Percentiles rank a stretch among this genome's conserved stretches.
These are phyloP conservation scores for Arthrobotrys conoides DNA, from an alignment of 2,329 filamentous ascomycete species.

Conservation along the genomic window DNA sequence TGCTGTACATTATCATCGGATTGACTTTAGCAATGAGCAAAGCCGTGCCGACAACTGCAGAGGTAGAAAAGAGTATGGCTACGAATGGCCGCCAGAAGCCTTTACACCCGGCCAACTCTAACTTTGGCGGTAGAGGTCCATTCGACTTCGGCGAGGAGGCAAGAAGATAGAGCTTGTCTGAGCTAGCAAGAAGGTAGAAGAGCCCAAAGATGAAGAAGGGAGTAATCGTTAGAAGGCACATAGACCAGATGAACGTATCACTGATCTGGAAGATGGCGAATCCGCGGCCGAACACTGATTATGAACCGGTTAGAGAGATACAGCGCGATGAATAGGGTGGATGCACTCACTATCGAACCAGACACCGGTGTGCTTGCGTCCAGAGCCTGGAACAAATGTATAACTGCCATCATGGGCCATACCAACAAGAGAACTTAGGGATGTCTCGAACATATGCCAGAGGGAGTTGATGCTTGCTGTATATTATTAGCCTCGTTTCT, in stretches of 20 bases:
- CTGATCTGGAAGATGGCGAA: slow-evolving; percentile 85
- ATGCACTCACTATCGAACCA: slow-evolving; percentile 80
- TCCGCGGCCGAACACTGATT: slow-evolving; percentile 77
- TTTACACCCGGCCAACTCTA: slow-evolving; percentile 74
- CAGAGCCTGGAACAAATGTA: slow-evolving; percentile 77
- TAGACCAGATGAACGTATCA: slow-evolving; percentile 88
- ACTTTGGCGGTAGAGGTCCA: slow-evolving; percentile 63
- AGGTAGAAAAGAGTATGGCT: slow-evolving; percentile 77
- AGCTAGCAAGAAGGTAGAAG: slow-evolving; percentile 77
- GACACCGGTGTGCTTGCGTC: slow-evolving; percentile 78
- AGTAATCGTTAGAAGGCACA: slow-evolving; percentile 83
- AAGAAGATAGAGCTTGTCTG: slow-evolving; percentile 91
- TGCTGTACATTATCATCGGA: slow-evolving; percentile 91
- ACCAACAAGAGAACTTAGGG: slow-evolving; percentile 79
- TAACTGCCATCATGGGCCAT: slow-evolving; percentile 79
- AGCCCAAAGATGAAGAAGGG: slow-evolving; percentile 80
- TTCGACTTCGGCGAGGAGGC: slow-evolving; percentile 69
- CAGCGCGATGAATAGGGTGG: neutral
- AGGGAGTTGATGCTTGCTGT: slow-evolving; percentile 72
- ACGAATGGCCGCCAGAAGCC: slow-evolving; percentile 89
- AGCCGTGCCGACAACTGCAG: slow-evolving; percentile 79
- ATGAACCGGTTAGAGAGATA: slow-evolving; percentile 15
- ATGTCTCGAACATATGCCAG: slow-evolving; percentile 95
- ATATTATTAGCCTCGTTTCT: slow-evolving; percentile 41
- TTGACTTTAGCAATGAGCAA: slow-evolving; percentile 86